Percentiles rank a stretch among this genome's conserved stretches.
phyloP scores from a whole-genome alignment of 140 eudicot genomes.

The Erigeron philadelphicus region DNA sequence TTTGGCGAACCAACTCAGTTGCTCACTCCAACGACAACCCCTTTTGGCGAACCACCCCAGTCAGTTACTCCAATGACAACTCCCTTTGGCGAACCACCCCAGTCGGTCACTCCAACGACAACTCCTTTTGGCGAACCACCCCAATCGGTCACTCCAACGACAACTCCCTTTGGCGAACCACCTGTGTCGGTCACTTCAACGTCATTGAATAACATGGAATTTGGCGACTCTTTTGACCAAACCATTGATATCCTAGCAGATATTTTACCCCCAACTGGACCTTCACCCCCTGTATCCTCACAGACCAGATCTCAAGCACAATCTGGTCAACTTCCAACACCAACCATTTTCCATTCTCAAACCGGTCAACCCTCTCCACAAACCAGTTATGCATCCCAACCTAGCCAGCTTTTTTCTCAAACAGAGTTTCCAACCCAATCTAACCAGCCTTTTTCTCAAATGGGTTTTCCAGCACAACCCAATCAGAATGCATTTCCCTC shows the following conservation, averaged over 20 bases:
- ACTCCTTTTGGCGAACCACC: slow-evolving; percentile 19
- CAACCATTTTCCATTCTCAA: slow-evolving; percentile 17
- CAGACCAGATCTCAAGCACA: slow-evolving; percentile 23
- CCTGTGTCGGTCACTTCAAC: slow-evolving; percentile 26
- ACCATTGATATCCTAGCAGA: slow-evolving; percentile 77
- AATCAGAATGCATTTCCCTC: slow-evolving; percentile 14
- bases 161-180: slow-evolving; percentile 42
- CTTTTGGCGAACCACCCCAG: not conserved
- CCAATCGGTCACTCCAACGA: slow-evolving; percentile 24
- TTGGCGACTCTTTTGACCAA: slow-evolving; percentile 36
- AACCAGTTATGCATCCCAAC: slow-evolving; percentile 10
- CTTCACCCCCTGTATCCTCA: slow-evolving; percentile 27
- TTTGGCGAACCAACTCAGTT: not conserved
- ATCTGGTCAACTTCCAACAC: slow-evolving; percentile 26
- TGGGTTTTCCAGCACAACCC: slow-evolving; percentile 23
- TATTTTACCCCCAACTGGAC: slow-evolving; percentile 80
- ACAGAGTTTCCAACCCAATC: slow-evolving; percentile 9
- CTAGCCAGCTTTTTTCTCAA: slow-evolving; percentile 8
- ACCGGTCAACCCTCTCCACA: slow-evolving; percentile 27
- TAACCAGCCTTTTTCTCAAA: slow-evolving; percentile 16
- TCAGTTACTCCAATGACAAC: not conserved
- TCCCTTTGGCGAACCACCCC: slow-evolving; percentile 38
- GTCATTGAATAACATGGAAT: slow-evolving; percentile 29
- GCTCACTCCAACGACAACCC: not conserved
- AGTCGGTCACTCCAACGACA: slow-evolving; percentile 26